These are phyloP conservation scores for Annulohypoxylon moriforme DNA, from an alignment of 495 filamentous ascomycete species.

Conservation along the genomic window DNA sequence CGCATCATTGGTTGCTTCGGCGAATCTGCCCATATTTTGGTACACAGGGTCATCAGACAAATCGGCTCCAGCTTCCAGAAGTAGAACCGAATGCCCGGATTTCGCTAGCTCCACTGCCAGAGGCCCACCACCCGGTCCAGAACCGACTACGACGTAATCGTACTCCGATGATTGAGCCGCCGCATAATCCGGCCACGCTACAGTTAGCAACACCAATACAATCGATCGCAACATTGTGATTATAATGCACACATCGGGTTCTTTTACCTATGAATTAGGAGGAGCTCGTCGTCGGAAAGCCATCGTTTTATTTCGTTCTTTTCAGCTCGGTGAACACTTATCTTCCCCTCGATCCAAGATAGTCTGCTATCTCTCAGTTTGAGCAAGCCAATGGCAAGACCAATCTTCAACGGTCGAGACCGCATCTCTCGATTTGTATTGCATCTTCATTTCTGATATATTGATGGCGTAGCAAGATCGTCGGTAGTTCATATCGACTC, in stretches of 20 bases:
- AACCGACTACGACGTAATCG: conserved; percentile 70
- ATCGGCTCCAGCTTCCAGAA: conserved; percentile 71
- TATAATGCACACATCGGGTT: neutral
- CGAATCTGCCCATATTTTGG: conserved; percentile 32
- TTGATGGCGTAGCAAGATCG: conserved; percentile 9
- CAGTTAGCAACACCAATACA: conserved; percentile 3
- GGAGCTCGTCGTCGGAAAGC: neutral
- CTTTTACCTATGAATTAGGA: neutral
- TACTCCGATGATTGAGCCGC: conserved; percentile 47
- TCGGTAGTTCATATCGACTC: conserved; percentile 28
- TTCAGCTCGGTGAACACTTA: neutral
- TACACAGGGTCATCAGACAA: conserved; percentile 55
- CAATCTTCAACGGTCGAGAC: neutral
- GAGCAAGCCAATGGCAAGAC: conserved; percentile 19
- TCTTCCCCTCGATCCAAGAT: conserved; percentile 4
- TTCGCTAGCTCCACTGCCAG: conserved; percentile 66
- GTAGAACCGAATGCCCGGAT: conserved; percentile 63
- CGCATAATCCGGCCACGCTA: conserved; percentile 21
- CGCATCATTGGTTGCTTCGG: conserved; percentile 45
- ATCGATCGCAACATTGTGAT: conserved; percentile 17
- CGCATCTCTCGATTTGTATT: neutral
- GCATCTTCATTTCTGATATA: conserved; percentile 35
- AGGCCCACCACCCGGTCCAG: conserved; percentile 68
- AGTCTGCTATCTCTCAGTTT: conserved; percentile 6
- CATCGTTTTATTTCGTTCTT: neutral